Evolutionary conservation across 352 stramenopile species (phyloP), one percentile per base, ranked within the genome.

Genomic region (Pilasporangium apinafurcum): DNA sequence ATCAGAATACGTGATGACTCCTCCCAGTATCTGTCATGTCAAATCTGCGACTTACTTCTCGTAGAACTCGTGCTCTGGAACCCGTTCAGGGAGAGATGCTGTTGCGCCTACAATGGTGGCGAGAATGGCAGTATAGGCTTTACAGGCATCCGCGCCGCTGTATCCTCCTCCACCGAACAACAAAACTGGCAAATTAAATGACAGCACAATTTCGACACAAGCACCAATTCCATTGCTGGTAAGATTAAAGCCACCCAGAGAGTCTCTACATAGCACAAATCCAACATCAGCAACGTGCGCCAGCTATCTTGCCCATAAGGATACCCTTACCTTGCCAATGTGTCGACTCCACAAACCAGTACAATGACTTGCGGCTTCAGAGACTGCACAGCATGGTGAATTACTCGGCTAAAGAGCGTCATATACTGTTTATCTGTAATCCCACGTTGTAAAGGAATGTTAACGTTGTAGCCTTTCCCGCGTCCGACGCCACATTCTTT

Each of bases 271-370:
- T 8, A 40, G 37, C 37, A 43, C n/a, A n/a, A 30, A 27, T n/a
- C n/a, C n/a, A n/a, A n/a, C n/a, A n/a, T n/a, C n/a, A n/a, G n/a
- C n/a, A n/a, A n/a, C n/a, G n/a, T n/a, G n/a, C n/a, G n/a, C n/a
- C n/a, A 18, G n/a, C 1, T 4, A 10, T 24, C 14, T 32, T 12
- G 37, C 16, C 8, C 18, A 18, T 32, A 39, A 2, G 5, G n/a
- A 40, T 14, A 20, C 5, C 20, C 43, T 39, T 50, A 62, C 51
- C 46, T 57, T 4, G 63, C 49, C 35, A 80, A 39, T 16, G 73
- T 83, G 47, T 92, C 73, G n/a, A 84, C 75, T 7, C 75, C 75
- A n/a, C 81, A 78, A 31, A 76, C 62, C 8, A 92, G 40, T 24
- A 90, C 72, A 13, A 90, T 20, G 2, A 57, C 46, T n/a, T 81